Conservation (phyloP, 2,329 filamentous ascomycete species). For the Claviceps arundinis region DNA sequence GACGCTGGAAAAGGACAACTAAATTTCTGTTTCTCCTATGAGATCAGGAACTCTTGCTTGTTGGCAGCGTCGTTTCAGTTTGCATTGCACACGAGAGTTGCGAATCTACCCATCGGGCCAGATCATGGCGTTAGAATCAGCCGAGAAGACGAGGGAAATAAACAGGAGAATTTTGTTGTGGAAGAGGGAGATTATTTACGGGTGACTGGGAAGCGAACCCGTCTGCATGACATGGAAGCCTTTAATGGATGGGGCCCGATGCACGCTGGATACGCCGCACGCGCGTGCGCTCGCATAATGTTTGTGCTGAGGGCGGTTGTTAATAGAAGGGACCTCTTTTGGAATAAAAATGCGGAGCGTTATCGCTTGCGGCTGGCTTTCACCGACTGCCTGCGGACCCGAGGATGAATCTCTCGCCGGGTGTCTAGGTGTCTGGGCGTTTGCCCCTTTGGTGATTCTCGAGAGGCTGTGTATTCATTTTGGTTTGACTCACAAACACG, state of each 20-base stretch:
- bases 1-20: constrained; percentile 27
- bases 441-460: too few relatives aligned
- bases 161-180: background rate
- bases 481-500: too few relatives aligned
- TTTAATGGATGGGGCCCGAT: background rate
- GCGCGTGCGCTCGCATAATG: background rate
- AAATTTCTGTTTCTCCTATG: background rate
- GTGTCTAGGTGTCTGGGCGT: too few relatives aligned
- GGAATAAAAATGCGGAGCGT: background rate
- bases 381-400: too few relatives aligned
- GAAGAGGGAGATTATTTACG: background rate
- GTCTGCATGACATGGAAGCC: background rate
- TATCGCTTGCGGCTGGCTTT: background rate
- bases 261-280: background rate
- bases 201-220: background rate
- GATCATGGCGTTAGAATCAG: background rate
- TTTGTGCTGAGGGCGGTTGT: background rate
- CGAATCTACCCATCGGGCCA: background rate
- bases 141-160: background rate
- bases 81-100: background rate
- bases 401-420: too few relatives aligned
- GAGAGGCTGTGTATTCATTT: too few relatives aligned
- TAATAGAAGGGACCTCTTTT: background rate
- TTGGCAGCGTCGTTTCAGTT: background rate
- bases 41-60: too few relatives aligned